phyloP scores from a whole-genome alignment of 208 protist genomes.

The Trypanosoma rangeli region DNA sequence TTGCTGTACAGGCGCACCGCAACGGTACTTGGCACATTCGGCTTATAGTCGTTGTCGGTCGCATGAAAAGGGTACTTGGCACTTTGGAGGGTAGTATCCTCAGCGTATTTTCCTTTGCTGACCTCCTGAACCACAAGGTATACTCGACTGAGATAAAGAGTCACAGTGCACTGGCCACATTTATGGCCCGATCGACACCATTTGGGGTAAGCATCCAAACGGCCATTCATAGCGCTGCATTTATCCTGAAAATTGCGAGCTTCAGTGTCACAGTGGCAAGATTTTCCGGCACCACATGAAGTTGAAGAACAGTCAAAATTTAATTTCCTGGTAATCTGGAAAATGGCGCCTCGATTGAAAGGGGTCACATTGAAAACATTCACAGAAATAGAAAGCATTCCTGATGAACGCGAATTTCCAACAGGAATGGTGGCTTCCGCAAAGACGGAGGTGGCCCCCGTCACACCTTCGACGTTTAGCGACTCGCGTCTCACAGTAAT shows the following conservation, averaged over 20 bases:
- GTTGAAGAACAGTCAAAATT: not conserved
- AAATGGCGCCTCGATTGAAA: not conserved
- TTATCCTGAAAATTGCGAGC: not conserved
- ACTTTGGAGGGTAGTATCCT: conserved; percentile 10
- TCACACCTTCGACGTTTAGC: conserved; percentile 11
- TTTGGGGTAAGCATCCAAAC: not conserved
- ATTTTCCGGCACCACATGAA: not conserved
- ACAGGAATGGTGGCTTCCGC: conserved; percentile 5
- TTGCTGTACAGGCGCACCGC: conserved; percentile 27
- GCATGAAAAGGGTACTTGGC: conserved; percentile 11
- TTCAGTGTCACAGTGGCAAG: not conserved
- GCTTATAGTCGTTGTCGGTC: conserved; percentile 3
- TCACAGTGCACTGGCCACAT: conserved; percentile 9
- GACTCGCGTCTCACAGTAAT: conserved; percentile 14
- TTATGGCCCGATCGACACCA: not conserved
- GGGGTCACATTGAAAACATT: conserved; percentile 5
- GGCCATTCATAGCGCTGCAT: conserved; percentile 1
- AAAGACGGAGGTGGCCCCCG: conserved; percentile 7
- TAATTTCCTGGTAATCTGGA: not conserved
- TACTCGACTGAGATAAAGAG: conserved; percentile 7
- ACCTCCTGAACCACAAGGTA: conserved; percentile 24
- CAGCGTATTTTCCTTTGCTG: conserved; percentile 6
- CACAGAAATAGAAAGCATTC: not conserved
- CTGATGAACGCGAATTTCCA: too few relatives aligned
- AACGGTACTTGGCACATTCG: not conserved